A percentile compares a stretch with the other conserved stretches of the same genome.
These are phyloP conservation scores for Pterula multifida DNA, from an alignment of 1,284 basidiomycete species.

Conservation along the genomic window DNA sequence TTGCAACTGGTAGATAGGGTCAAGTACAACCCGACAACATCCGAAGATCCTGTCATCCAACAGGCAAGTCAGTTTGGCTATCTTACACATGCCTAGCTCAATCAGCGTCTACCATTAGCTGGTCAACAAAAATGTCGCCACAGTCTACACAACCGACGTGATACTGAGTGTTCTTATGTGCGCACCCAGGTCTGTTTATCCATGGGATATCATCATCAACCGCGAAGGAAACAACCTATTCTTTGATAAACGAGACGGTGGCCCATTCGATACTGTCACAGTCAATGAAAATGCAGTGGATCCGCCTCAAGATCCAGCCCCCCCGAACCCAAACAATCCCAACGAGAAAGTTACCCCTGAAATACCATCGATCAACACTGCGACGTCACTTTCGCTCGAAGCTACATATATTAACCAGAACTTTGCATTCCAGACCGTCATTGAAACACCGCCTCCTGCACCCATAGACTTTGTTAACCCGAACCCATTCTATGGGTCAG, in stretches of 20 bases:
- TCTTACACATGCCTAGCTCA: conserved; percentile 10
- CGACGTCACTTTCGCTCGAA: conserved; percentile 89
- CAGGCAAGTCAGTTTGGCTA: conserved; percentile 35
- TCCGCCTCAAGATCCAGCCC: conserved; percentile 79
- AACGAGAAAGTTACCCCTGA: conserved; percentile 58
- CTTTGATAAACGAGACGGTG: conserved; percentile 97
- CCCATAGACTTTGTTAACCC: conserved; percentile 69
- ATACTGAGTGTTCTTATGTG: conserved; percentile 97
- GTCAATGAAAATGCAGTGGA: conserved; percentile 99
- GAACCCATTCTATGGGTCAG: conserved; percentile 93
- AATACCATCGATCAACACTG: conserved; percentile 78
- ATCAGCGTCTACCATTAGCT: conserved; percentile 33
- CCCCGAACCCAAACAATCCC: conserved; percentile 68
- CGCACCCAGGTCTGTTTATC: conserved; percentile 89
- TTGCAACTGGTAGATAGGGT: conserved; percentile 91
- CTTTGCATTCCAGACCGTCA: conserved; percentile 93
- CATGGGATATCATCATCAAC: conserved; percentile 97
- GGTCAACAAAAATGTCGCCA: conserved; percentile 67
- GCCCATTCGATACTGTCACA: conserved; percentile 93
- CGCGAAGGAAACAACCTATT: conserved; percentile 90
- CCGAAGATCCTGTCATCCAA: conserved; percentile 93
- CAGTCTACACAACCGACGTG: conserved; percentile 90
- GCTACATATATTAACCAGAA: conserved; percentile 99
- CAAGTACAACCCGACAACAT: conserved; percentile 95
- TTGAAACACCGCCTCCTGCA: conserved; percentile 53